Evolutionary conservation across 257 asterid species (phyloP), one percentile per base, ranked within the genome.

Genomic region (Capsicum chinense): DNA sequence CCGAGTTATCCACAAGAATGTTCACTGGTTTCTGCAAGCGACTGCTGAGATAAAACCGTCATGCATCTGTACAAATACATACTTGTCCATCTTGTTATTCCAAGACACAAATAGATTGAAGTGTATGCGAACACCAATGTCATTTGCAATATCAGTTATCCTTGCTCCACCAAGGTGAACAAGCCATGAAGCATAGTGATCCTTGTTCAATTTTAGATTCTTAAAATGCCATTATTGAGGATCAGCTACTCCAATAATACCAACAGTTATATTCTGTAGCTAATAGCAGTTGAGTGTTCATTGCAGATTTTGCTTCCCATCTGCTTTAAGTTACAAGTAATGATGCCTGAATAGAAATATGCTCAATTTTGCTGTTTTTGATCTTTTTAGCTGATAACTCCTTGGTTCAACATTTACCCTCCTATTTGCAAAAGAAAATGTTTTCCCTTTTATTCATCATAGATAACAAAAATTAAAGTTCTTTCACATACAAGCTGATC

Each of bases 21-120:
- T 91, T 90, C 83, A 94, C 98, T 10, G 98, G 99, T 91, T 94
- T 95, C 86, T 94, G 98, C 86, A 94, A 83, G 84, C 98, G 98
- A 66, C 99, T 97, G 83, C 98, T 90, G 60, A 93, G 87, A 87
- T 95, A 95, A 83, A 93, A 95, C 82, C 90, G 87, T 95, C 97
- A 84, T 87, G 88, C 94, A 87, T 89, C 50, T 91, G 89, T 47
- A 93, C 98, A 86, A 95, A 94, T 56, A 98, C 97, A 44, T 93
- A 94, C 90, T 95, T 94, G 91, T 89, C 89, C 91, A 90, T 89
- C 94, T 83, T 90, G 79, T 89, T 83, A 79, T 91, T 87, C 86
- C 89, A 88, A 44, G 92, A 74, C 81, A 97, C 93, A 84, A 88
- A 95, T 21, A 97, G 99, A 83, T 93, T 95, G 88, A 97, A 95